phyloP scores from a whole-genome alignment of 78 protist species.

The Guillardia theta region DNA sequence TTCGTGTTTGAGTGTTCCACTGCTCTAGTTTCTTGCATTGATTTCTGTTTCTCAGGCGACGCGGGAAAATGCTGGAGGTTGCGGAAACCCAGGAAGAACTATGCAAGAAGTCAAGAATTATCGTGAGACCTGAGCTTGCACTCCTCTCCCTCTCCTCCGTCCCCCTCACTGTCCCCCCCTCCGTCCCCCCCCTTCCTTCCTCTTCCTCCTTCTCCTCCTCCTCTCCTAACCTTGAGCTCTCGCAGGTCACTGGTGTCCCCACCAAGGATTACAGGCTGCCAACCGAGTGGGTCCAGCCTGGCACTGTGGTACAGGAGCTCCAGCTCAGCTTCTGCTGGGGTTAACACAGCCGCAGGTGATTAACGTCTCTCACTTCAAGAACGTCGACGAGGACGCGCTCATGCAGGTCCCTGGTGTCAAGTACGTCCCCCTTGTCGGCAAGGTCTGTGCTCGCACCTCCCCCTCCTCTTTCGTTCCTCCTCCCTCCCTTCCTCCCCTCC shows the following conservation, averaged over 20 bases:
- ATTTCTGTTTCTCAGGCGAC: too few relatives aligned
- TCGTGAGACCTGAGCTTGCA: too few relatives aligned
- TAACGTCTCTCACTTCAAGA: slow-evolving; percentile 70
- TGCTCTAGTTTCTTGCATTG: too few relatives aligned
- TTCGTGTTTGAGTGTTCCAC: too few relatives aligned
- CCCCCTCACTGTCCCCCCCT: too few relatives aligned
- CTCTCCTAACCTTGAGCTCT: too few relatives aligned
- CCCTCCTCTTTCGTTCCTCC: too few relatives aligned
- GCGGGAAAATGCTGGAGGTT: slow-evolving; percentile 57
- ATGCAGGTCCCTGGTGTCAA: slow-evolving; percentile 27
- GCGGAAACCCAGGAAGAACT: neutral
- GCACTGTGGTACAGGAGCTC: neutral
- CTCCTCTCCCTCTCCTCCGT: too few relatives aligned
- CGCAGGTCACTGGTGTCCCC: slow-evolving; percentile 77
- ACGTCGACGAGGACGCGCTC: slow-evolving; percentile 61
- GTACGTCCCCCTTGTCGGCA: slow-evolving; percentile 72
- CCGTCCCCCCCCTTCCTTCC: too few relatives aligned
- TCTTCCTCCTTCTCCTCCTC: too few relatives aligned
- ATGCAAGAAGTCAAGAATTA: neutral
- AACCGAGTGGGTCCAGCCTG: slow-evolving; percentile 45
- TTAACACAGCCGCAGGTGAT: neutral
- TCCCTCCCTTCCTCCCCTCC: neutral
- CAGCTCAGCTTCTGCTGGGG: neutral
- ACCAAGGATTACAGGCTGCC: slow-evolving; percentile 61
- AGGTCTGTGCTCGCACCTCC: slow-evolving; percentile 13